These are phyloP conservation scores for Tylopilus subfusipes DNA, from an alignment of 768 basidiomycete genomes.

Conservation along the genomic window DNA sequence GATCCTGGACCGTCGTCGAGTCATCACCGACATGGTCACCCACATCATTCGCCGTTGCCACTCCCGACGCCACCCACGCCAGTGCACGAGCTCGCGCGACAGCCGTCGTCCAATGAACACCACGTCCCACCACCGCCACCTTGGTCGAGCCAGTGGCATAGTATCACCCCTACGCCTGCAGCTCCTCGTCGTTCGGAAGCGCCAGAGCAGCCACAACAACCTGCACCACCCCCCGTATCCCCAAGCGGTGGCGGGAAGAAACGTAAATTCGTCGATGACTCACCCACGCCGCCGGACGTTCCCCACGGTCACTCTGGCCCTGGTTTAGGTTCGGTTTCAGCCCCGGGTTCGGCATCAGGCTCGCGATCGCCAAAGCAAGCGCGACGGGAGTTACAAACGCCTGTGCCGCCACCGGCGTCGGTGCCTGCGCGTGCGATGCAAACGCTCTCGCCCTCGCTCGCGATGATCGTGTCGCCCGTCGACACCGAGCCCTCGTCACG, in stretches of 20 bases:
- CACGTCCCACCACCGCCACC: slow-evolving; percentile 35
- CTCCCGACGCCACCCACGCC: slow-evolving; percentile 34
- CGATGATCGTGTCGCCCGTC: slow-evolving; percentile 35
- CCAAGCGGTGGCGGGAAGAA: slow-evolving; percentile 34
- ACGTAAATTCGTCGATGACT: slow-evolving; percentile 34
- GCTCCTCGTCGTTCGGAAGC: slow-evolving; percentile 24
- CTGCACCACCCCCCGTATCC: slow-evolving; percentile 18
- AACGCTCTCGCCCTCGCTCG: slow-evolving; percentile 33
- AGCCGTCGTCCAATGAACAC: slow-evolving; percentile 32
- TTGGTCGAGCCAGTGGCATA: slow-evolving; percentile 34
- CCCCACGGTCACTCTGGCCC: slow-evolving; percentile 9
- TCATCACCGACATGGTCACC: slow-evolving; percentile 29
- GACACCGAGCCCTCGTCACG: slow-evolving; percentile 34
- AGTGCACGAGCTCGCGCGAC: slow-evolving; percentile 31
- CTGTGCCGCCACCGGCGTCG: slow-evolving; percentile 24
- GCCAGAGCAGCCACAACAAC: slow-evolving; percentile 17
- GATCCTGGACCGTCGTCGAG: slow-evolving; percentile 30
- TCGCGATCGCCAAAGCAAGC: slow-evolving; percentile 34
- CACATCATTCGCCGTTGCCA: slow-evolving; percentile 30
- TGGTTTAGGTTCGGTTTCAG: slow-evolving; percentile 8
- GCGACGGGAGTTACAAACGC: slow-evolving; percentile 34
- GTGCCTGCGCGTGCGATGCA: slow-evolving; percentile 32
- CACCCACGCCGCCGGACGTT: slow-evolving; percentile 25
- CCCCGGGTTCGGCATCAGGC: slow-evolving; percentile 10
- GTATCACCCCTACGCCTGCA: slow-evolving; percentile 11